phyloP scores from a whole-genome alignment of 2,329 filamentous ascomycete species.

The Diaporthe vaccinii region DNA sequence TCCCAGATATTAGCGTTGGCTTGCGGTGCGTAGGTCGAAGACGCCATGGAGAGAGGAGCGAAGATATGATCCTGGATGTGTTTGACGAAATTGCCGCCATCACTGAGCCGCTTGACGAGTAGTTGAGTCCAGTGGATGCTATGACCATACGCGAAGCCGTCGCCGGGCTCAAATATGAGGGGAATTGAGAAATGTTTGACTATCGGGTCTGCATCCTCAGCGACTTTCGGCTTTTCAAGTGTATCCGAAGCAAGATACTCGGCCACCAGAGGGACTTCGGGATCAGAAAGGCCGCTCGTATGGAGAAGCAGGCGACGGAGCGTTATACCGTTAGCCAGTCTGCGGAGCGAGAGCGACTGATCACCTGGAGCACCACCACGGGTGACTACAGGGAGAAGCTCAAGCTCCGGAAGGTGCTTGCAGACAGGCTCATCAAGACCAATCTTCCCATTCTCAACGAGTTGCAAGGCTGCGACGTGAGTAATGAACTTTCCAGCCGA shows the following conservation, averaged over 20 bases:
- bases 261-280: not conserved
- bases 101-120: not conserved
- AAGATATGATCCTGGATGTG: not conserved
- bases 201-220: not conserved
- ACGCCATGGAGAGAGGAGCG: not conserved
- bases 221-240: not conserved
- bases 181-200: conserved; percentile 10
- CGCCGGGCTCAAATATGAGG: conserved; percentile 3
- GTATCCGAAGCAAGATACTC: not conserved
- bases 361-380: not conserved
- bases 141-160: conserved; percentile 1
- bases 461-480: not conserved
- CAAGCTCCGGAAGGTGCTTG: not conserved
- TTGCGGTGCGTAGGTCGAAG: not conserved
- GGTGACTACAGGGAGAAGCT: not conserved
- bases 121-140: conserved; percentile 19
- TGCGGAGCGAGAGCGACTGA: not conserved
- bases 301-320: conserved; percentile 14
- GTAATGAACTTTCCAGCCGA: not conserved
- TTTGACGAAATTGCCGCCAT: not conserved
- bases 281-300: conserved; percentile 4
- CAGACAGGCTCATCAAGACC: conserved; percentile 5
- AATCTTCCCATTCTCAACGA: not conserved
- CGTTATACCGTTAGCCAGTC: not conserved
- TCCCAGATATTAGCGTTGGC: not conserved